These are phyloP conservation scores for Megacollybia platyphylla DNA, from an alignment of 1,284 basidiomycete species.

Conservation along the genomic window DNA sequence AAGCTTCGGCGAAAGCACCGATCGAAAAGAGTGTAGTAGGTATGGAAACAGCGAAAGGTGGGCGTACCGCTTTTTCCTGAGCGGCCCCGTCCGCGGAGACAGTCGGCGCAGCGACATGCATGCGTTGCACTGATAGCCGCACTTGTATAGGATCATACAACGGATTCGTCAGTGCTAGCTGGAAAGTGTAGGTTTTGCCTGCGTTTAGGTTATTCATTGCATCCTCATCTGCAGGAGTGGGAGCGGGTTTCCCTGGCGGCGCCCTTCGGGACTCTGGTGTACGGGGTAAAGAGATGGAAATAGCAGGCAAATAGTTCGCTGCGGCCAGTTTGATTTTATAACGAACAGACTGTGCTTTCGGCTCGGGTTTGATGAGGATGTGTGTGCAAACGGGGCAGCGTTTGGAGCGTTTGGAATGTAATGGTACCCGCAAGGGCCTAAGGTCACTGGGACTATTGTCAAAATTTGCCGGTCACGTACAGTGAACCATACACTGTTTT, in stretches of 20 bases:
- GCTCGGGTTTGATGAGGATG: constrained; percentile 96
- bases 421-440: constrained; percentile 77
- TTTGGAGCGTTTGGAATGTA: constrained; percentile 90
- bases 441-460: constrained; percentile 44
- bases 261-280: constrained; percentile 11
- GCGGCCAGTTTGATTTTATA: constrained; percentile 98
- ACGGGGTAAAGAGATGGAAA: constrained; percentile 64
- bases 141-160: constrained; percentile 91
- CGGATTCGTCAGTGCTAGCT: constrained; percentile 84
- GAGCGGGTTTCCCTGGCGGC: constrained; percentile 28
- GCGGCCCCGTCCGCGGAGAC: constrained; percentile 21
- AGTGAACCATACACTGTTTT: constrained; percentile 25
- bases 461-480: constrained; percentile 4
- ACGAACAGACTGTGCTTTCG: constrained; percentile 84
- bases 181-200: constrained; percentile 75
- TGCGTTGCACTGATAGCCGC: constrained; percentile 59
- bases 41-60: constrained; percentile 67
- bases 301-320: constrained; percentile 83
- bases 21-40: constrained; percentile 70
- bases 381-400: constrained; percentile 91
- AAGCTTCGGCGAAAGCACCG: constrained; percentile 83
- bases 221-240: constrained; percentile 25
- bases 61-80: constrained; percentile 43
- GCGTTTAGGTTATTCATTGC: constrained; percentile 41
- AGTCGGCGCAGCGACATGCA: constrained; percentile 25